A percentile compares a stretch with the other conserved stretches of the same genome.
Evolutionary conservation across 345 rosid species (phyloP).

Genomic region (Citrus unshiu): DNA sequence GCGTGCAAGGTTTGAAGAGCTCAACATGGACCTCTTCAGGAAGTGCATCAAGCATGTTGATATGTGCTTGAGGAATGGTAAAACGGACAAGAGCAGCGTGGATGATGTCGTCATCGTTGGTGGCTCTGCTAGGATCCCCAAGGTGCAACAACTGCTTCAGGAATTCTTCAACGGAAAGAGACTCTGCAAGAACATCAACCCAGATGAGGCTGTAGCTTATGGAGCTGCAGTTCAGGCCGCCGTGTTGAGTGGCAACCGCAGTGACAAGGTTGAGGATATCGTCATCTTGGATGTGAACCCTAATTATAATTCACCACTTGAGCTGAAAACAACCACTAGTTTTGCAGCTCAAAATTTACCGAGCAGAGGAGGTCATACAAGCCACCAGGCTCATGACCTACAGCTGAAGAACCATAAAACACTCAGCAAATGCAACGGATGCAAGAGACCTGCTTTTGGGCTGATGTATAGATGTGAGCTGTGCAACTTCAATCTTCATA

Average conservation of each 20-base stretch:
- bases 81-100: constrained; percentile 41
- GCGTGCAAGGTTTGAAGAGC: constrained; percentile 40
- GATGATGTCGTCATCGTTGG: constrained; percentile 51
- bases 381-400: background rate
- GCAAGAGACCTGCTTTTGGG: background rate
- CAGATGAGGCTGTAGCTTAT: constrained; percentile 48
- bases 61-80: constrained; percentile 40
- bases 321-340: background rate
- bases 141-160: constrained; percentile 41
- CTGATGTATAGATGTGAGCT: background rate
- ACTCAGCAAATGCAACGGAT: background rate
- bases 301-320: constrained; percentile 3
- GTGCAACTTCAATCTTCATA: background rate
- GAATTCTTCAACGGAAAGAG: constrained; percentile 47
- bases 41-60: constrained; percentile 44
- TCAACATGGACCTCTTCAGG: constrained; percentile 37
- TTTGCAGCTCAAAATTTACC: background rate
- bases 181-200: constrained; percentile 43
- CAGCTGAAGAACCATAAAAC: background rate
- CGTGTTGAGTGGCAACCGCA: constrained; percentile 38
- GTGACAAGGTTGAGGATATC: constrained; percentile 34
- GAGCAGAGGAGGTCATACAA: background rate
- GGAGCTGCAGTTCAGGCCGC: constrained; percentile 54
- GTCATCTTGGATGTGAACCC: constrained; percentile 32
- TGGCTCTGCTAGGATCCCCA: constrained; percentile 51